phyloP scores from a whole-genome alignment of 2,329 filamentous ascomycete species.

The Sarocladium oryzae region DNA sequence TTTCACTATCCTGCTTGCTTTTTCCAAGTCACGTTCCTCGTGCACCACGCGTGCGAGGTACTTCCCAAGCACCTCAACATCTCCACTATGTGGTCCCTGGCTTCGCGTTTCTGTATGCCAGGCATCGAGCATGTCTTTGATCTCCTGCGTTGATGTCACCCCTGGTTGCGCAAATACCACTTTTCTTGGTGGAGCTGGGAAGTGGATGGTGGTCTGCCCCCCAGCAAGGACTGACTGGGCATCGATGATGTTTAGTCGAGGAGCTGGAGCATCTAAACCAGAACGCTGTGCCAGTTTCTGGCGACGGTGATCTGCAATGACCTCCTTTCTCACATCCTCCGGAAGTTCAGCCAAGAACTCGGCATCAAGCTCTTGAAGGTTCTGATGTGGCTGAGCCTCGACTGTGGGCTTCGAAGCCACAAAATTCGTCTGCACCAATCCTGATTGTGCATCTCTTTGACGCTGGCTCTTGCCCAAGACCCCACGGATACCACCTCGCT shows the following conservation, averaged over 20 bases:
- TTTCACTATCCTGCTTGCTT: conserved; percentile 61
- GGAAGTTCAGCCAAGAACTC: conserved; percentile 79
- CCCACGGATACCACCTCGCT: conserved; percentile 44
- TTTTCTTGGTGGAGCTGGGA: conserved; percentile 39
- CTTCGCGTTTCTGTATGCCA: conserved; percentile 69
- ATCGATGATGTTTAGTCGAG: conserved; percentile 14
- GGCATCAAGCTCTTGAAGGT: conserved; percentile 50
- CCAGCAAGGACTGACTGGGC: conserved; percentile 20
- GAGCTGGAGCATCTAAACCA: conserved; percentile 34
- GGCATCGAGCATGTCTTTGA: conserved; percentile 65
- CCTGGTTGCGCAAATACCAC: conserved; percentile 38
- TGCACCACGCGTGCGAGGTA: conserved; percentile 67
- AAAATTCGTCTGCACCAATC: conserved; percentile 70
- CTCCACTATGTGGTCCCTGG: conserved; percentile 72
- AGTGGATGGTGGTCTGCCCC: conserved; percentile 38
- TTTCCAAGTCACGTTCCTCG: conserved; percentile 73
- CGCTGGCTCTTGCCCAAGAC: conserved; percentile 41
- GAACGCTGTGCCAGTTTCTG: conserved; percentile 52
- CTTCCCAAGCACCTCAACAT: conserved; percentile 65
- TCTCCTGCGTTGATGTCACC: conserved; percentile 43
- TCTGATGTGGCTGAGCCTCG: conserved; percentile 23
- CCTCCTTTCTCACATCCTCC: conserved; percentile 69
- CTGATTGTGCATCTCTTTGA: conserved; percentile 48
- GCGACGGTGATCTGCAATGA: conserved; percentile 63
- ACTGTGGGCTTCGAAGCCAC: conserved; percentile 33